These are phyloP conservation scores for Fusarium piperis DNA, from an alignment of 2,329 filamentous ascomycete species.

Conservation along the genomic window DNA sequence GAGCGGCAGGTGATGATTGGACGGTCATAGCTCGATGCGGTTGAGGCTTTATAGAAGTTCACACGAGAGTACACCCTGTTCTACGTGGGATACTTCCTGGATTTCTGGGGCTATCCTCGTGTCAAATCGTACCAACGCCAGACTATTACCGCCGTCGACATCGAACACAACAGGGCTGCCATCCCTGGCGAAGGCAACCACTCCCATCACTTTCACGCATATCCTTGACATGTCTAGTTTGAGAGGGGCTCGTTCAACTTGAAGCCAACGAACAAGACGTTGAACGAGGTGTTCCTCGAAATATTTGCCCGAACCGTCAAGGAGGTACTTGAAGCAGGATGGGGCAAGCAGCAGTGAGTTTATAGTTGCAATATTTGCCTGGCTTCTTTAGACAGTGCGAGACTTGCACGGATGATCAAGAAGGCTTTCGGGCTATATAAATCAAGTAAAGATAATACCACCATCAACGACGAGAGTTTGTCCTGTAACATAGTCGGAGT, in stretches of 20 bases:
- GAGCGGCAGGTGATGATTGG: background rate
- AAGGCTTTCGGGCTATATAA: background rate
- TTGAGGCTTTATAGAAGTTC: background rate
- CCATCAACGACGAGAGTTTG: constrained; percentile 72
- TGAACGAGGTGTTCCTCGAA: background rate
- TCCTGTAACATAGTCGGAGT: constrained; percentile 72
- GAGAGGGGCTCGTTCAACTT: background rate
- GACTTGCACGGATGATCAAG: background rate
- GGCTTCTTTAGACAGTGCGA: background rate
- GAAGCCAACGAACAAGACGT: background rate
- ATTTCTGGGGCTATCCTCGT: background rate
- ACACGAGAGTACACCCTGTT: background rate
- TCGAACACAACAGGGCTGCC: background rate
- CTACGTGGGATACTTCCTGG: background rate
- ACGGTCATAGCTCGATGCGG: background rate
- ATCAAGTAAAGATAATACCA: constrained; percentile 60
- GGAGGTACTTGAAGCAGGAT: background rate
- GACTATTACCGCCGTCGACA: background rate
- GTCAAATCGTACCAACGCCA: background rate
- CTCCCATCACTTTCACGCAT: background rate
- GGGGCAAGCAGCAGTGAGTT: background rate
- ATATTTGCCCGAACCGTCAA: background rate
- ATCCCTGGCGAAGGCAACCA: background rate
- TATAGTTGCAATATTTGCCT: too few relatives aligned
- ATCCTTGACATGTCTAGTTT: background rate